Evolutionary conservation across 768 basidiomycete species (phyloP).

Genomic region (Coprinopsis marcescibilis): DNA sequence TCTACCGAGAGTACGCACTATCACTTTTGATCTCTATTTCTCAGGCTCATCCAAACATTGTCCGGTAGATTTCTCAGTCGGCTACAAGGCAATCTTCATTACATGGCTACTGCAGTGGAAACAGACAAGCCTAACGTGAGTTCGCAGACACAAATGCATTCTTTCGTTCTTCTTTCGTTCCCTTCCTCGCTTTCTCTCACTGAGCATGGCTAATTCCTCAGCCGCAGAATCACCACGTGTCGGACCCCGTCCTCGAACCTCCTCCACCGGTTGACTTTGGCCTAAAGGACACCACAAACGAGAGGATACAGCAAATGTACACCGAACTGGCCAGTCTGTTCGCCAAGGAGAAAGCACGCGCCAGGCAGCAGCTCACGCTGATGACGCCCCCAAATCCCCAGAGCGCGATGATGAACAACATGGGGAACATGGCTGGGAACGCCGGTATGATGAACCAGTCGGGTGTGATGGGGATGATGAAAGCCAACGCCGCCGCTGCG

Average conservation of each 20-base stretch:
- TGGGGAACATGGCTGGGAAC: slow-evolving; percentile 1
- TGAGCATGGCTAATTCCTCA: slow-evolving; percentile 16
- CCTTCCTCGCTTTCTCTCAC: not conserved
- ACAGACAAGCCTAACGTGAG: slow-evolving; percentile 28
- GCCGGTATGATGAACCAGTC: slow-evolving; percentile 10
- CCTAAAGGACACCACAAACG: too few relatives aligned
- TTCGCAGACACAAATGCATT: slow-evolving; percentile 7
- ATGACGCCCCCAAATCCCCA: not conserved
- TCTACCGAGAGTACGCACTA: slow-evolving; percentile 11
- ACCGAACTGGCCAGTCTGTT: slow-evolving; percentile 55
- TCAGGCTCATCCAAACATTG: not conserved
- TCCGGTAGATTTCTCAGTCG: slow-evolving; percentile 48
- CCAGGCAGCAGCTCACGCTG: slow-evolving; percentile 13
- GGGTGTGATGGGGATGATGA: too few relatives aligned
- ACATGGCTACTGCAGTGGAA: slow-evolving; percentile 67
- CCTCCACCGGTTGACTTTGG: slow-evolving; percentile 46
- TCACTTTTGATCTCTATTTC: slow-evolving; percentile 5
- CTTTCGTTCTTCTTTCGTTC: not conserved
- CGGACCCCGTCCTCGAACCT: slow-evolving; percentile 36
- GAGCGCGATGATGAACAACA: not conserved
- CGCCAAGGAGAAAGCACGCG: slow-evolving; percentile 54
- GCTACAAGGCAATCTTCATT: slow-evolving; percentile 65
- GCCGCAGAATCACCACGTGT: not conserved
- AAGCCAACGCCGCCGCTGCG: too few relatives aligned
- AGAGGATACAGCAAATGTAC: slow-evolving; percentile 64